These are phyloP conservation scores for Dactylellina haptotyla DNA, from an alignment of 2,329 filamentous ascomycete species.

Conservation along the genomic window DNA sequence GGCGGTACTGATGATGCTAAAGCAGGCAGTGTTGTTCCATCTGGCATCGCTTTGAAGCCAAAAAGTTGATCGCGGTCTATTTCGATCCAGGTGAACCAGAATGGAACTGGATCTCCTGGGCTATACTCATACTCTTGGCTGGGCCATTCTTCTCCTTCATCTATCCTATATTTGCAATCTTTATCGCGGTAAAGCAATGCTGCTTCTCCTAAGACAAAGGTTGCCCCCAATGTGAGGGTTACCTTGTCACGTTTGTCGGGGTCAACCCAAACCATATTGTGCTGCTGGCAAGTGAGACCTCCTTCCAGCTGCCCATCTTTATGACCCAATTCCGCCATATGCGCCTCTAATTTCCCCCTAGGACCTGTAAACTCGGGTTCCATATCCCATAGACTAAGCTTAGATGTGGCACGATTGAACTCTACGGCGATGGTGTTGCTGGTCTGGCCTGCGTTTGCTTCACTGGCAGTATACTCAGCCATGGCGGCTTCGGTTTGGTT, in stretches of 20 bases:
- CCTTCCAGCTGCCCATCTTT: constrained; percentile 15
- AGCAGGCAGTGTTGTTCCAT: constrained; percentile 3
- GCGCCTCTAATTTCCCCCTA: constrained; percentile 9
- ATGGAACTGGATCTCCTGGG: constrained; percentile 11
- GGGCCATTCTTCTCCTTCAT: constrained; percentile 23
- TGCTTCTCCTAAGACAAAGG: not conserved
- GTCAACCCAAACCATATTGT: constrained; percentile 31
- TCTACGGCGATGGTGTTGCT: not conserved
- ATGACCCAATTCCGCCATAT: constrained; percentile 9
- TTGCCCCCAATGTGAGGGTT: constrained; percentile 16
- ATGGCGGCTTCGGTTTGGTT: constrained; percentile 1
- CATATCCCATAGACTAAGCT: constrained; percentile 9
- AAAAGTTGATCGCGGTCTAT: constrained; percentile 5
- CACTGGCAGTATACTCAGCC: not conserved
- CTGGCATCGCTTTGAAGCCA: constrained; percentile 5
- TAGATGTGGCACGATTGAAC: not conserved
- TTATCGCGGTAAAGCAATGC: constrained; percentile 15
- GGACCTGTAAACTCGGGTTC: constrained; percentile 13
- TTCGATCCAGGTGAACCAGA: constrained; percentile 21
- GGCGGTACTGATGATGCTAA: no score
- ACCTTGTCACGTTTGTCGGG: not conserved
- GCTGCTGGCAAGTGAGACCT: constrained; percentile 6
- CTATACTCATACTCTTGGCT: not conserved
- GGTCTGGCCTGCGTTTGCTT: constrained; percentile 9
- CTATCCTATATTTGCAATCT: constrained; percentile 17